Base-by-base conservation (phyloP, 1,139 yeast species). In the Williopsis jadinii region DNA sequence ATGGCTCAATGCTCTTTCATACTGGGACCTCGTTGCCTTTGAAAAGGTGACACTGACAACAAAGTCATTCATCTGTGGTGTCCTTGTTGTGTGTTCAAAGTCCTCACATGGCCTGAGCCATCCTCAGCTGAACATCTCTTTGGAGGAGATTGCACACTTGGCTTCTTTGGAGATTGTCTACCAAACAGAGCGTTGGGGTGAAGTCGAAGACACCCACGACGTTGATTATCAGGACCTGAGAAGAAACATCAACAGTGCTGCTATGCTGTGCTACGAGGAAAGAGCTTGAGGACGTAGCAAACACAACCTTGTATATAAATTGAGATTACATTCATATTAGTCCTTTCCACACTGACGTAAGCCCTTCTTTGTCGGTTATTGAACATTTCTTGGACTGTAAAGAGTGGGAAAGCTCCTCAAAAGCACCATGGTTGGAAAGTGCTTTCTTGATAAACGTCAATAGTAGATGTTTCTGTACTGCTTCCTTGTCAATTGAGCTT, bases 141-240 rank as follows among this genome's bases (percentile, higher is more conserved):
- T 87, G 13, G 90, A 83, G 41, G 87, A 87, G 47, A 72, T 90
- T 30, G 81, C 92, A 1, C 78, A 77, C 56, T 73, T 85, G 47
- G 92, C 90, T 10, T 80, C 84, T 43, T 68, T 92, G 54, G 98
- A 92, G 59, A 82, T 83, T 8, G 80, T 82, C 38, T 77, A 76
- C 62, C 98, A 92, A 63, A 85, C 95, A 27, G 79, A 77, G 33
- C 75, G 80, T 56, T 92, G 98, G 98, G 98, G 98, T 33, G 97
- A 92, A 62, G 97, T 92, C 24, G 98, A 92, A 65, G 98, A 92
- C 57, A 88, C 97, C 5, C 98, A 92, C 59, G 98, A 92, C 61
- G 97, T 92, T 13, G 95, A 87, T 56, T 83, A 83, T 61, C 95
- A 80, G 37, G 97, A 92, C 52, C 73, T 95, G 61, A 70, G 86